Conservation (phyloP, 225 moss, liverwort and hornwort species). For the Climacium dendroides region DNA sequence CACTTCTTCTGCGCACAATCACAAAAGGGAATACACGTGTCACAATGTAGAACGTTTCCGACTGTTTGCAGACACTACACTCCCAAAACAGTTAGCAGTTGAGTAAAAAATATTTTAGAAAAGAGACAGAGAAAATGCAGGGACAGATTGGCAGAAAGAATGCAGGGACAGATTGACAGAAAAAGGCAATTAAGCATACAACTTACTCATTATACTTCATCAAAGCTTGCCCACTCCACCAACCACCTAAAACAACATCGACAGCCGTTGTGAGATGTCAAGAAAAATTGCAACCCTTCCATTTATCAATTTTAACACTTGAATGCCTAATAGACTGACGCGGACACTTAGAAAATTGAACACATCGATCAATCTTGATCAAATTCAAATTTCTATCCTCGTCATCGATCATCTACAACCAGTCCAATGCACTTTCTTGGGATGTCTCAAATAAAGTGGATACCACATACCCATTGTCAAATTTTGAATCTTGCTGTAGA, state of each 20-base stretch:
- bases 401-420: not conserved
- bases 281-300: not conserved
- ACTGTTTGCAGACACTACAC: not conserved
- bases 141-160: not conserved
- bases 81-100: not conserved
- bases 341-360: not conserved
- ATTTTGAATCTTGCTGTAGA: slow-evolving; percentile 53
- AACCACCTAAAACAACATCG: slow-evolving; percentile 44
- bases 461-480: slow-evolving; percentile 55
- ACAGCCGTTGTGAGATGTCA: not conserved
- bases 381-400: not conserved
- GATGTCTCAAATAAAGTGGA: not conserved
- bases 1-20: not conserved
- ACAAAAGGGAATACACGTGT: not conserved
- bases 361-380: not conserved
- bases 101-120: not conserved
- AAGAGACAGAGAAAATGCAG: not conserved
- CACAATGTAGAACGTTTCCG: not conserved
- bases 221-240: slow-evolving; percentile 73
- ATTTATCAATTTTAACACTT: not conserved
- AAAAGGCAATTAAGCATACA: not conserved
- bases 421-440: not conserved
- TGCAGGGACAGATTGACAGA: not conserved
- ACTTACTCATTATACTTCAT: slow-evolving; percentile 88
- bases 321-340: not conserved